Conservation (phyloP, 805 yeast genomes). For the Lipomyces kockii region DNA sequence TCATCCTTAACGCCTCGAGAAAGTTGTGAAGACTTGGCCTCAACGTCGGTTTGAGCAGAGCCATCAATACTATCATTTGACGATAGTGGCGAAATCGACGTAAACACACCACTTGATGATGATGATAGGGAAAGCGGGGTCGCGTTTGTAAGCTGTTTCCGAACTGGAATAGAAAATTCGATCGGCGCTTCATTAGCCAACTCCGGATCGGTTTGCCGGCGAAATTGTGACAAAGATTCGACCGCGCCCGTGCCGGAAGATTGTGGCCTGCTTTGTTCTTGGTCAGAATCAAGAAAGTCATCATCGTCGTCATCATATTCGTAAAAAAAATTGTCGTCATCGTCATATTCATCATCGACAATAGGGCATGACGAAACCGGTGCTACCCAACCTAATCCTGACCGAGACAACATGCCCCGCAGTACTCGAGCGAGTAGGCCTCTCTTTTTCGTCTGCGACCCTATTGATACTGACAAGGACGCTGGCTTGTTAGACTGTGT, state of each 20-base stretch:
- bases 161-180: slow-evolving; percentile 1
- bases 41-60: background rate
- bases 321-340: slow-evolving; percentile 18
- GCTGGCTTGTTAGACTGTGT: background rate
- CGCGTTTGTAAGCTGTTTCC: background rate
- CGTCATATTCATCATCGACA: slow-evolving; percentile 11
- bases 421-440: background rate
- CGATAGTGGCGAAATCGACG: background rate
- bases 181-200: slow-evolving; percentile 1
- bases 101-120: background rate
- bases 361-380: slow-evolving; percentile 11
- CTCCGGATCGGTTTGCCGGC: background rate
- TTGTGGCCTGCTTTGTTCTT: background rate
- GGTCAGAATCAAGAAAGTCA: slow-evolving; percentile 6
- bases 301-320: slow-evolving; percentile 24
- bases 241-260: background rate
- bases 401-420: slow-evolving; percentile 16
- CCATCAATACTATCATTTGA: background rate
- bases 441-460: background rate
- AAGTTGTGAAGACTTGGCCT: background rate
- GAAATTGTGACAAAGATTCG: background rate
- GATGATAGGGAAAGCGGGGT: background rate
- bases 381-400: slow-evolving; percentile 21
- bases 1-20: background rate
- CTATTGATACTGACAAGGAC: background rate